Conservation (phyloP, 208 protist genomes). For the Wallacemonas sp. region DNA sequence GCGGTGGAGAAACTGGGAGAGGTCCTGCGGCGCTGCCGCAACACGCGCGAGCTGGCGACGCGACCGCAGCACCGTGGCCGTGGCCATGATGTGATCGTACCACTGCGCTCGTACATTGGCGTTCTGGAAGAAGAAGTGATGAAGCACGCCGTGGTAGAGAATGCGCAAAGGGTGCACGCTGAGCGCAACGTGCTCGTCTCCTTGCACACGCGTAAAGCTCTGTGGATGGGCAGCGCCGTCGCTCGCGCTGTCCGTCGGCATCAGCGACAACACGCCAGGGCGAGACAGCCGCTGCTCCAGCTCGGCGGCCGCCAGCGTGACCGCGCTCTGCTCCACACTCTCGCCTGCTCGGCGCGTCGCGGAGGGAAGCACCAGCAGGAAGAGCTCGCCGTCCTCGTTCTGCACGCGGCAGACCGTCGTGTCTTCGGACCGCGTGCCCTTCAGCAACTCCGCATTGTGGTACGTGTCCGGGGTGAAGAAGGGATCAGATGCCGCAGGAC, state of each 20-base stretch:
- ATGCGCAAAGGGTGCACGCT: constrained; percentile 56
- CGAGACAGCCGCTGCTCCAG: constrained; percentile 18
- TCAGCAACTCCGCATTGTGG: constrained; percentile 6
- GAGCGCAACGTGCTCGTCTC: constrained; percentile 13
- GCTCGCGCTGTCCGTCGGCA: not conserved
- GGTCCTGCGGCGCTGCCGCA: constrained; percentile 19
- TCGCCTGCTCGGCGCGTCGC: too few relatives aligned
- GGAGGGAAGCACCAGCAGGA: constrained; percentile 29
- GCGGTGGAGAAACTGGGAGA: constrained; percentile 33
- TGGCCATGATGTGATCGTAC: constrained; percentile 33
- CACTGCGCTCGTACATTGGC: constrained; percentile 38
- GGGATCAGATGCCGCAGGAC: not conserved
- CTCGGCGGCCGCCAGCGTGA: constrained; percentile 1
- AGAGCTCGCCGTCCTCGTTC: constrained; percentile 21
- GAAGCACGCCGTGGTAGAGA: constrained; percentile 35
- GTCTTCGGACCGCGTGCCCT: constrained; percentile 10
- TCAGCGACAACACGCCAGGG: constrained; percentile 18
- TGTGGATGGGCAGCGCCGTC: not conserved
- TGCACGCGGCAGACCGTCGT: constrained; percentile 37
- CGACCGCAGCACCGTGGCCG: constrained; percentile 29
- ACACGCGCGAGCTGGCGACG: constrained; percentile 12
- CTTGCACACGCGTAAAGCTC: not conserved
- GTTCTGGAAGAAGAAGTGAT: constrained; percentile 73
- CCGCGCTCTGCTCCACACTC: not conserved
- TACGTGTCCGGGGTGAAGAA: constrained; percentile 1